phyloP scores from a whole-genome alignment of 768 basidiomycete species.

The Phylloporus sp. region DNA sequence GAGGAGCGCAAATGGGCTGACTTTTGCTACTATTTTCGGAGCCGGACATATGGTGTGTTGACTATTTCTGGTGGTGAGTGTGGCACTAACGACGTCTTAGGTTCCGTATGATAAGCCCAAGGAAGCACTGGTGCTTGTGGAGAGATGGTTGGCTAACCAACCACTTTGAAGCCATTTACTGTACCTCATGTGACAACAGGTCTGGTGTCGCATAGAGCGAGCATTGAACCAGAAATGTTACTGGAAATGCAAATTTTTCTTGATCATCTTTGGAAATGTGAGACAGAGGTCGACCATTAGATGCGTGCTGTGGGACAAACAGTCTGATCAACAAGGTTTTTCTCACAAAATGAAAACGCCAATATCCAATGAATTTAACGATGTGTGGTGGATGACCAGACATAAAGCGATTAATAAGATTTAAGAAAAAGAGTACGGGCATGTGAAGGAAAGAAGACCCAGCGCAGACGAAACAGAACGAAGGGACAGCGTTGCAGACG shows the following conservation, averaged over 20 bases:
- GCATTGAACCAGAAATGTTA: background rate
- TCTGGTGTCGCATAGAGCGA: background rate
- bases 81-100: conserved; percentile 19
- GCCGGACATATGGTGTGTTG: conserved; percentile 69
- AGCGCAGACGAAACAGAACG: conserved; percentile 8
- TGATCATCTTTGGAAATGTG: background rate
- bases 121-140: conserved; percentile 45
- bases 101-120: conserved; percentile 58
- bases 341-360: background rate
- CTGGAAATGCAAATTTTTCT: background rate
- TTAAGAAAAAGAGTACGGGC: conserved; percentile 2
- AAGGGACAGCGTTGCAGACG: conserved; percentile 15
- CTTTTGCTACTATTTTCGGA: conserved; percentile 55
- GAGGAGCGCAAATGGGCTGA: conserved; percentile 54
- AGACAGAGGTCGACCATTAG: too few species aligned
- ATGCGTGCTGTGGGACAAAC: too few species aligned
- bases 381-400: background rate
- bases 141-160: conserved; percentile 39
- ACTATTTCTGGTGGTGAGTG: background rate
- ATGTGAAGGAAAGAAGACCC: conserved; percentile 1
- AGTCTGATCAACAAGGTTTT: too few species aligned
- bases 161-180: conserved; percentile 5
- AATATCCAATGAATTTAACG: background rate
- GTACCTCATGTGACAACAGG: background rate
- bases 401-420: conserved; percentile 17